Evolutionary conservation across 192 early-diverging fungal species (phyloP).

Genomic region (Coemansia sp.): DNA sequence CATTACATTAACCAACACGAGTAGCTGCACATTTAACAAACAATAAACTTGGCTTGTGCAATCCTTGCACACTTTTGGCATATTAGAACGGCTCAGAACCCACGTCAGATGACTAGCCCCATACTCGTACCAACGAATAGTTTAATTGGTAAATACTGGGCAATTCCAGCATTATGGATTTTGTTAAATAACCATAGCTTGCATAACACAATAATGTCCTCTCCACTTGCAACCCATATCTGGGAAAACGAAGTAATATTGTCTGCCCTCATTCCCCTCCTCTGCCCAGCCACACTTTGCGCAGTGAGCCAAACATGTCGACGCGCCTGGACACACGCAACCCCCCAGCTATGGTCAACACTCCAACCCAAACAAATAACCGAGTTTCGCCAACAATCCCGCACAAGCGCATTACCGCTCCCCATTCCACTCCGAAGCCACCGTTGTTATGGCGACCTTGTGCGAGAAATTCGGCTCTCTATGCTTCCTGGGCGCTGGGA

Average conservation of each 20-base stretch:
- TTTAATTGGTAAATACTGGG: conserved; percentile 67
- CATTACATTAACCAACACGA: background rate
- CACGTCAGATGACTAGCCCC: background rate
- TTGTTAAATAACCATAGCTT: conserved; percentile 57
- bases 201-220: background rate
- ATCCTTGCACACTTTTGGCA: conserved; percentile 52
- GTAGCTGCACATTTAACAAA: background rate
- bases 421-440: background rate
- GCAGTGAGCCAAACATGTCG: background rate
- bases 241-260: conserved; percentile 2
- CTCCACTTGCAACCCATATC: background rate
- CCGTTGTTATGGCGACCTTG: background rate
- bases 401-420: background rate
- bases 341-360: background rate
- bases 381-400: background rate
- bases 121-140: background rate
- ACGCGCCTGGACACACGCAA: conserved; percentile 2
- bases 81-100: background rate
- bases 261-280: background rate
- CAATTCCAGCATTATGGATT: conserved; percentile 68
- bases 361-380: background rate
- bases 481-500: conserved; percentile 5
- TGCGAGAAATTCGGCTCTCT: background rate
- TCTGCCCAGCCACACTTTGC: background rate
- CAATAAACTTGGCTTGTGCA: conserved; percentile 23